Percentiles rank a stretch among this genome's conserved stretches.
These are phyloP conservation scores for Globisporangium lucens DNA, from an alignment of 352 stramenopile genomes.

Conservation along the genomic window DNA sequence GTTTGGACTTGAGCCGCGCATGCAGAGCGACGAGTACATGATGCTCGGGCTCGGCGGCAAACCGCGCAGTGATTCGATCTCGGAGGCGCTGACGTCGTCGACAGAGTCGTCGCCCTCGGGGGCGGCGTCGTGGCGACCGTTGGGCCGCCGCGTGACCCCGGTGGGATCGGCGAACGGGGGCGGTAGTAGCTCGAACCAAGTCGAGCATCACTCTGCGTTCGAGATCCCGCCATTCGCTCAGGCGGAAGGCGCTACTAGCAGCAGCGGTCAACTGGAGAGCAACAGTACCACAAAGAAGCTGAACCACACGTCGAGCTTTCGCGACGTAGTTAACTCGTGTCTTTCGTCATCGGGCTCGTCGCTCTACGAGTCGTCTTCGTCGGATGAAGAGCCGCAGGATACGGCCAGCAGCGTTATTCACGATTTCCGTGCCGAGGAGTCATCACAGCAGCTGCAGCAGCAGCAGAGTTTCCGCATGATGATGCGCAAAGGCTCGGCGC, in stretches of 20 bases:
- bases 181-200: constrained; percentile 13
- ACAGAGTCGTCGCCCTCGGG: constrained; percentile 30
- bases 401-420: not conserved
- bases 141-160: constrained; percentile 40
- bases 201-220: constrained; percentile 15
- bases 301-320: constrained; percentile 36
- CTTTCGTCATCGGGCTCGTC: constrained; percentile 56
- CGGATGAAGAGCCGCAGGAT: constrained; percentile 36
- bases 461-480: constrained; percentile 19
- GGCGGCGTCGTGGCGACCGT: constrained; percentile 36
- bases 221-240: constrained; percentile 23
- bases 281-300: constrained; percentile 24
- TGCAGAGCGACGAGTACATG: constrained; percentile 14
- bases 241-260: not conserved
- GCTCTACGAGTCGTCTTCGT: constrained; percentile 48
- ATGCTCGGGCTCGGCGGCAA: constrained; percentile 21
- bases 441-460: constrained; percentile 1
- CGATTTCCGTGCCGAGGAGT: constrained; percentile 15
- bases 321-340: constrained; percentile 38
- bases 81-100: constrained; percentile 33
- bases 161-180: constrained; percentile 13
- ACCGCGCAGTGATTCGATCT: constrained; percentile 41
- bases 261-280: constrained; percentile 21
- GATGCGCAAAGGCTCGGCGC: constrained; percentile 21
- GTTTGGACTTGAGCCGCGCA: constrained; percentile 13